phyloP scores from a whole-genome alignment of 2,329 filamentous ascomycete species.

The Periglandula ipomoeae region DNA sequence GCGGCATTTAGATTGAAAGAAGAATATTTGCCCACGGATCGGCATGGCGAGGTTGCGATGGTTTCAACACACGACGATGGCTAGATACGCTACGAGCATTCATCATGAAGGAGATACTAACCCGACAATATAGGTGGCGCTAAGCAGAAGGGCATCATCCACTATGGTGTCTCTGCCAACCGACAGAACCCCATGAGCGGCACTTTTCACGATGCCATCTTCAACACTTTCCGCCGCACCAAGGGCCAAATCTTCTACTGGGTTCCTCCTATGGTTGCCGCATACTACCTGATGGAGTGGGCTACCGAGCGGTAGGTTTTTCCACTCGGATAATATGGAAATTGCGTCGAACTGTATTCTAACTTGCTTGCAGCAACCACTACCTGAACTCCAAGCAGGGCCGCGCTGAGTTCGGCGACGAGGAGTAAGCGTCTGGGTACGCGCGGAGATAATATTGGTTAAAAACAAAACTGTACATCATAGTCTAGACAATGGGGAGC shows the following conservation, averaged over 20 bases:
- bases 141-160: constrained; percentile 55
- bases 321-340: not conserved
- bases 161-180: constrained; percentile 76
- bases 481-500: constrained; percentile 27
- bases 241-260: constrained; percentile 83
- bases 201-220: constrained; percentile 70
- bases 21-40: not conserved
- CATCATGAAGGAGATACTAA: not conserved
- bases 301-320: constrained; percentile 71
- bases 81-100: not conserved
- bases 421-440: constrained; percentile 27
- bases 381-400: constrained; percentile 75
- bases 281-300: constrained; percentile 83
- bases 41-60: not conserved
- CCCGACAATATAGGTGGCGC: constrained; percentile 34
- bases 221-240: constrained; percentile 90
- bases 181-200: constrained; percentile 82
- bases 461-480: constrained; percentile 27
- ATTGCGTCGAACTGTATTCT: not conserved
- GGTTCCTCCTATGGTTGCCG: constrained; percentile 66
- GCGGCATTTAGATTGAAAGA: not conserved
- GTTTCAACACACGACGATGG: not conserved
- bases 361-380: constrained; percentile 50
- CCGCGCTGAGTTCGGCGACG: constrained; percentile 42
- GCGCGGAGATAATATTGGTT: constrained; percentile 9